Evolutionary conservation across 2,329 filamentous ascomycete genomes (phyloP), one percentile per base, ranked within the genome.

Genomic region (Parafenestella ontariensis): DNA sequence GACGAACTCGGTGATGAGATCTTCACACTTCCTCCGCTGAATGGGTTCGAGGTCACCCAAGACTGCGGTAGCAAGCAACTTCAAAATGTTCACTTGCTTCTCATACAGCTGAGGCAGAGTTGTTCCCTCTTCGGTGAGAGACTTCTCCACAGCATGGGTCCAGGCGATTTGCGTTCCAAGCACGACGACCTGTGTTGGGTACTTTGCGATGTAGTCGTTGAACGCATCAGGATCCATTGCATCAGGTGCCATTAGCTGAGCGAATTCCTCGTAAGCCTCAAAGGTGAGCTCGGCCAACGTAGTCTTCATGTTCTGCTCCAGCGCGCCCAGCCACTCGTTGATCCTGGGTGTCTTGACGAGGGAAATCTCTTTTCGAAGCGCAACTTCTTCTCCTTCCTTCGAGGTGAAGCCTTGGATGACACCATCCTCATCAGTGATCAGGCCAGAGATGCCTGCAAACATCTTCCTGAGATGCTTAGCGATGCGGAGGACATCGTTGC

Each of bases 381-480:
- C 84, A 45, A 99, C 92, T 58, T 88, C 84, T 77, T 99, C 95
- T 47, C 89, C 93, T 77, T 99, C 96, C 72, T 96, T 97, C 0
- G 95, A 99, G 2, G 90, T 95, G 68, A 98, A 94, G 6, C 92
- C 94, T 23, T 89, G 89, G 60, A 99, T 98, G 58, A 91, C 87
- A 23, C 88, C 87, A 66, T 97, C 91, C 49, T 98, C 92, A 63
- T 96, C 92, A 82, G 97, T 94, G 37, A 93, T 82, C 31, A 99
- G 84, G 3, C 95, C 95, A 4, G 89, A 94, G 43, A 99, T 83
- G 58, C 95, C 95, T 60, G 96, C 95, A 81, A 99, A 99, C 95
- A 99, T 99, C 82, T 99, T 99, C 76, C 96, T 94, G 82, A 99
- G 92, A 80, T 99, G 96, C 76, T 99, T 99, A 36, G 95, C 92